A percentile compares a stretch with the other conserved stretches of the same genome.
phyloP scores from a whole-genome alignment of 2,329 filamentous ascomycete species.

The Cercospora berteroae region DNA sequence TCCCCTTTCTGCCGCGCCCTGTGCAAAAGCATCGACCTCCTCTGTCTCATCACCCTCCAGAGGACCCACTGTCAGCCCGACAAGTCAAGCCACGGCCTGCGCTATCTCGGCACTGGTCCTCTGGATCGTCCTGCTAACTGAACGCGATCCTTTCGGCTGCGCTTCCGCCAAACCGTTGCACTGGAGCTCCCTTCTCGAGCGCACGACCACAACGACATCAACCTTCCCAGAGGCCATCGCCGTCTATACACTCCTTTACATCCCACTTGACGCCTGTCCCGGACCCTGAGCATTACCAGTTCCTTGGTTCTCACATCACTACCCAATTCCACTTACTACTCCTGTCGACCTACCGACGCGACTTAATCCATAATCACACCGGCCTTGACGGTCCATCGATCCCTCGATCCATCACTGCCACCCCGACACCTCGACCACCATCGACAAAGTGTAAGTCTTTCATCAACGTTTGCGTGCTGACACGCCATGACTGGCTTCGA shows the following conservation, averaged over 20 bases:
- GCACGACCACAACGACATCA: slow-evolving; percentile 29
- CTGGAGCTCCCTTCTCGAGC: slow-evolving; percentile 30
- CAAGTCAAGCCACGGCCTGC: slow-evolving; percentile 32
- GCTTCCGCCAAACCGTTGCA: slow-evolving; percentile 33
- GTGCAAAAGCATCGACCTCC: slow-evolving; percentile 26
- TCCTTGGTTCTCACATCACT: slow-evolving; percentile 27
- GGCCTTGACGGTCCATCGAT: slow-evolving; percentile 23
- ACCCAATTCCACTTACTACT: slow-evolving; percentile 22
- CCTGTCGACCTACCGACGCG: slow-evolving; percentile 25
- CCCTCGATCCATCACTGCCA: slow-evolving; percentile 13
- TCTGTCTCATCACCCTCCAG: slow-evolving; percentile 34
- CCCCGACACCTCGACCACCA: background rate
- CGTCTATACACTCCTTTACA: slow-evolving; percentile 36
- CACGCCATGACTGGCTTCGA: background rate
- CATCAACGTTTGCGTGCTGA: background rate
- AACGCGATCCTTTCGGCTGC: slow-evolving; percentile 33
- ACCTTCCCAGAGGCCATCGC: slow-evolving; percentile 27
- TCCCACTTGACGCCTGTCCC: slow-evolving; percentile 36
- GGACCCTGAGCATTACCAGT: slow-evolving; percentile 31
- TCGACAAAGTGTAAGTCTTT: slow-evolving; percentile 11
- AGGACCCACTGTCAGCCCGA: slow-evolving; percentile 29
- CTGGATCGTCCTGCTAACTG: slow-evolving; percentile 34
- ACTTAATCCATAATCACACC: slow-evolving; percentile 31
- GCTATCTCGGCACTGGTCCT: slow-evolving; percentile 36
- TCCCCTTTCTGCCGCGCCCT: slow-evolving; percentile 18